phyloP scores from a whole-genome alignment of 306 rosid genomes.

The Luffa acutangula region DNA sequence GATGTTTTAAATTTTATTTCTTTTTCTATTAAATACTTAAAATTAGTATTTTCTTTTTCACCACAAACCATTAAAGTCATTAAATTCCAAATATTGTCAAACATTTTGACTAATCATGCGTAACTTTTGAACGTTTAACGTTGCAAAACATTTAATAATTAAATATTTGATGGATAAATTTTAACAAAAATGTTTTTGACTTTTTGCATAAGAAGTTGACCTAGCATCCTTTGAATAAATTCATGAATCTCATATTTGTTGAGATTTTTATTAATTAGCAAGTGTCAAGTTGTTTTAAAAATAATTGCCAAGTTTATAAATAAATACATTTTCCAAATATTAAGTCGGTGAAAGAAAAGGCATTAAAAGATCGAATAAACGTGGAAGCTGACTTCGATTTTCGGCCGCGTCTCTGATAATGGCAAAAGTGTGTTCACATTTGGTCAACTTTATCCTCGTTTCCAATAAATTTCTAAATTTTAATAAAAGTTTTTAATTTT shows the following conservation, averaged over 20 bases:
- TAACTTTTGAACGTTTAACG: background rate
- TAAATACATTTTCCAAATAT: background rate
- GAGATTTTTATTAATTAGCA: background rate
- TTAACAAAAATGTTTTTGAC: background rate
- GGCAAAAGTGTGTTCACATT: no score
- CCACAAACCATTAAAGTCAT: background rate
- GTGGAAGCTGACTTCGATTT: constrained; percentile 2
- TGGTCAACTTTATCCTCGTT: no score
- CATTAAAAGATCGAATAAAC: background rate
- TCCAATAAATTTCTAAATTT: no score
- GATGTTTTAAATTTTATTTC: background rate
- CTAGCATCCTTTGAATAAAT: background rate
- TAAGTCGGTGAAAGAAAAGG: background rate
- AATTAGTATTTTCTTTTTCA: background rate
- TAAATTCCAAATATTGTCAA: background rate
- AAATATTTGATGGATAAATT: background rate
- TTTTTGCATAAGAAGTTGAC: background rate
- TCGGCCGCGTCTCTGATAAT: background rate
- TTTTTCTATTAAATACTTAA: no score
- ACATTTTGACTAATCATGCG: background rate
- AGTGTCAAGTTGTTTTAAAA: background rate
- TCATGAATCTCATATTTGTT: background rate
- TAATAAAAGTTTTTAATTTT: no score
- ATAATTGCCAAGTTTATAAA: no score
- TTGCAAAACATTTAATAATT: no score